Evolutionary conservation across 2,329 filamentous ascomycete genomes (phyloP), one percentile per base, ranked within the genome.

Genomic region (Aspergillus ruber): DNA sequence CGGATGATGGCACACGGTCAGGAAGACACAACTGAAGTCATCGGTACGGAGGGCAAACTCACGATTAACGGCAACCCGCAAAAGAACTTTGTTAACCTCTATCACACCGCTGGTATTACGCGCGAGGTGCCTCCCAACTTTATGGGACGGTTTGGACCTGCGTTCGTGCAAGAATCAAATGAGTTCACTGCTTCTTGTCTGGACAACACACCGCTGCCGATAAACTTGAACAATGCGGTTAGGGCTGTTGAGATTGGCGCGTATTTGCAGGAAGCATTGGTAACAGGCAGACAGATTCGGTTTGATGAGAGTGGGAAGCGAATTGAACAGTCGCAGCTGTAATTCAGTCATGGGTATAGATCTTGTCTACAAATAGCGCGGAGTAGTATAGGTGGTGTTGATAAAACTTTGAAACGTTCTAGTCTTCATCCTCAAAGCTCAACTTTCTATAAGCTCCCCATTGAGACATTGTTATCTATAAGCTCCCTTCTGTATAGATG

Each of bases 1-100:
- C 72, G 82, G 10, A 85, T 84, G 78, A 85, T 85, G 77, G 77
- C 81, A 0, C 76, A 78, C 1, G 82, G 83, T 1, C 82, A 85
- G 62, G 77, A 84, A 52, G 82, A 85, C 58, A 78, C 75, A 51
- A 84, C 82, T 0, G 82, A 85, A 66, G 77, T 85, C 53, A 81
- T 84, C 48, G 83, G 82, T 20, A 85, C 82, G 2, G 73, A 78
- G 54, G 82, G 83, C 36, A 85, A 85, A 62, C 58, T 86, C 5
- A 68, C 73, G 1, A 72, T 86, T 51, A 85, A 85, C 57, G 74
- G 71, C 6, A 76, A 82, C 53, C 82, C 82, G 4, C 67, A 70
- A 42, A 67, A 64, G 2, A 78, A 78, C 48, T 68, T 83, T 18
- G 75, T 84, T 20, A 75, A 80, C 49, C 69, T 79, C 41, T 76